Evolutionary conservation across 2,329 filamentous ascomycete genomes (phyloP).

Genomic region (Nemania bipapillata): DNA sequence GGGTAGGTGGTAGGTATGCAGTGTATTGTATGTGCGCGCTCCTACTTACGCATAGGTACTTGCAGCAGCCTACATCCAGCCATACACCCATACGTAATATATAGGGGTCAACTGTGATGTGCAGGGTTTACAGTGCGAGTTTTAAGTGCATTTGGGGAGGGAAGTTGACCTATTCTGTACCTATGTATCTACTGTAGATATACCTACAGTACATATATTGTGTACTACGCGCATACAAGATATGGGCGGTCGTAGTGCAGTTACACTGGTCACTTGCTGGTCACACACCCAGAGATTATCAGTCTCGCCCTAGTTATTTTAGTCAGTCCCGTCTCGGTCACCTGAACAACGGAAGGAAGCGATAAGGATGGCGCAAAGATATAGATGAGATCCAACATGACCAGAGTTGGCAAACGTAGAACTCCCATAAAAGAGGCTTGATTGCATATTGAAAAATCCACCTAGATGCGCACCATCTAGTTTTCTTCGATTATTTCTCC

Average conservation of each 20-base stretch:
- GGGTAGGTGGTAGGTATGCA: not conserved
- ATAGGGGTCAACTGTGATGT: slow-evolving; percentile 17
- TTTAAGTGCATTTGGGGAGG: not conserved
- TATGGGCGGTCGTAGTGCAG: not conserved
- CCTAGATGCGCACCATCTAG: not conserved
- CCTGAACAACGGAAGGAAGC: slow-evolving; percentile 39
- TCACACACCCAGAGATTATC: slow-evolving; percentile 30
- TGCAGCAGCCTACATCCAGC: not conserved
- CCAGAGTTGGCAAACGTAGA: slow-evolving; percentile 10
- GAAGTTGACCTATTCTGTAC: no score
- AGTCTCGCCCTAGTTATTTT: slow-evolving; percentile 33
- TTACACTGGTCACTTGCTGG: not conserved
- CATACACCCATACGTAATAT: no score
- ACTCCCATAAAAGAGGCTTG: not conserved
- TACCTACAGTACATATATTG: not conserved
- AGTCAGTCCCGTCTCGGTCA: slow-evolving; percentile 32
- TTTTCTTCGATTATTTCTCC: not conserved
- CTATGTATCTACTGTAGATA: no score
- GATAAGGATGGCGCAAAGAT: slow-evolving; percentile 34
- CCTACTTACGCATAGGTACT: not conserved
- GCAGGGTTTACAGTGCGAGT: slow-evolving; percentile 33
- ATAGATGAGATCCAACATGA: slow-evolving; percentile 23
- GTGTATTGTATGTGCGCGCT: not conserved
- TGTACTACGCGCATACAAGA: no score
- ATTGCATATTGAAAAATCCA: not conserved